phyloP scores from a whole-genome alignment of 2,329 filamentous ascomycete genomes.

The Fusarium poae region DNA sequence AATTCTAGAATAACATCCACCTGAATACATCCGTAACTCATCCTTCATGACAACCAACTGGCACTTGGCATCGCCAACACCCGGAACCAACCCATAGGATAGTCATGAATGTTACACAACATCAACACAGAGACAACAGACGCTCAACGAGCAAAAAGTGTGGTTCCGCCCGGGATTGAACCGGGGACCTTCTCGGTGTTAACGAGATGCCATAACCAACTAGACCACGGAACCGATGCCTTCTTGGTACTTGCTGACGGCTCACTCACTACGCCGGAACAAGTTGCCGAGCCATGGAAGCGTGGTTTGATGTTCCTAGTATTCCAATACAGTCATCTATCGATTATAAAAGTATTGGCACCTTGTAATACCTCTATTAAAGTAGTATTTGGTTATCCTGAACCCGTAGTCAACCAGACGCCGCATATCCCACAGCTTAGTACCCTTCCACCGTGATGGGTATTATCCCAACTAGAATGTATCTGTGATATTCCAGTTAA shows the following conservation, averaged over 20 bases:
- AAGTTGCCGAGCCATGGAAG: neutral
- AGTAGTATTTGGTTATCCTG: constrained; percentile 10
- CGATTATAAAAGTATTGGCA: neutral
- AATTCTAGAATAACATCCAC: neutral
- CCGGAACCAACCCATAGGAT: neutral
- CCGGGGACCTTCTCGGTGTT: constrained; percentile 35
- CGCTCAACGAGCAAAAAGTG: constrained; percentile 1
- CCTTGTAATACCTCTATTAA: neutral
- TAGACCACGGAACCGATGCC: constrained; percentile 24
- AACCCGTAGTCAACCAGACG: constrained; percentile 14
- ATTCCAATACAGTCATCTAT: neutral
- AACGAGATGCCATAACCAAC: constrained; percentile 36
- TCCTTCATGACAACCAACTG: neutral
- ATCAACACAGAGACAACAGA: neutral
- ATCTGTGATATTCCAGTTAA: constrained; percentile 28
- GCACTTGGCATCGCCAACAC: neutral
- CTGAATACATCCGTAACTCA: neutral
- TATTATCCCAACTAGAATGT: constrained; percentile 9
- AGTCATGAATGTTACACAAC: neutral
- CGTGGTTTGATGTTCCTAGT: neutral
- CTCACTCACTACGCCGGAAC: neutral
- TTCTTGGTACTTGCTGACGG: constrained; percentile 4
- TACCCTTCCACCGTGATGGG: neutral
- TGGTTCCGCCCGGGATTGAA: constrained; percentile 32
- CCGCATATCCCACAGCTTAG: constrained; percentile 2